Conservation (phyloP, 768 basidiomycete genomes). For the Roridomyces roridus region DNA sequence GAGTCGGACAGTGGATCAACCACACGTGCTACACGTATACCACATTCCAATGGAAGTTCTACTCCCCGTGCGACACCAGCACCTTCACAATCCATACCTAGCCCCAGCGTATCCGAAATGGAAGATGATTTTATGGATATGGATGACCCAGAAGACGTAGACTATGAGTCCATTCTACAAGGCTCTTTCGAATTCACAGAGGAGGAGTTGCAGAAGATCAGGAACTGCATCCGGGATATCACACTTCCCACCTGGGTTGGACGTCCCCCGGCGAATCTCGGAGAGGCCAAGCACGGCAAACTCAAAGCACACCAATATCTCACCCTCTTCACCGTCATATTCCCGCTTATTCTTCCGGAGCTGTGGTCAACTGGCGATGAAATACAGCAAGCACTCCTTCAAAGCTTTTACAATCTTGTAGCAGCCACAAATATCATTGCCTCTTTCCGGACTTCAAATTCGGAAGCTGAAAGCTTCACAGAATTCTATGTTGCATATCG, state of each 20-base stretch:
- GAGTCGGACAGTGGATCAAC: too few relatives aligned
- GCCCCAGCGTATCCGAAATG: neutral
- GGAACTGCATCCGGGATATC: neutral
- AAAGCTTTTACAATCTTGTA: conserved; percentile 15
- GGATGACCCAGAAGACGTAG: neutral
- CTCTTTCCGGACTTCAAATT: conserved; percentile 12
- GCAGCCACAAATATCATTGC: conserved; percentile 18
- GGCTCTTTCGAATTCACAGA: neutral
- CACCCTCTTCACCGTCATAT: conserved; percentile 18
- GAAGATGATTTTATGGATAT: neutral
- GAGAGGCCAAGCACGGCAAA: conserved; percentile 25
- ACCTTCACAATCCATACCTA: too few relatives aligned
- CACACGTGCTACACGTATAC: too few relatives aligned
- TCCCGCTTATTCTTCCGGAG: conserved; percentile 22
- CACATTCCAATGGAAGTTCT: neutral
- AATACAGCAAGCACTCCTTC: neutral
- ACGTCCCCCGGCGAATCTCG: conserved; percentile 25
- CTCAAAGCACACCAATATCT: conserved; percentile 27
- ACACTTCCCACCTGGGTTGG: conserved; percentile 15
- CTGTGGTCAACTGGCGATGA: neutral
- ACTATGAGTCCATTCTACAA: neutral
- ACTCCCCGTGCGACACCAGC: too few relatives aligned
- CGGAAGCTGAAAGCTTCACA: conserved; percentile 8
- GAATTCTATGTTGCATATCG: conserved; percentile 5
- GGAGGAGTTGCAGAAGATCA: neutral